These are phyloP conservation scores for Neophaeococcomyces mojaviensis DNA, from an alignment of 2,329 filamentous ascomycete species.

Conservation along the genomic window DNA sequence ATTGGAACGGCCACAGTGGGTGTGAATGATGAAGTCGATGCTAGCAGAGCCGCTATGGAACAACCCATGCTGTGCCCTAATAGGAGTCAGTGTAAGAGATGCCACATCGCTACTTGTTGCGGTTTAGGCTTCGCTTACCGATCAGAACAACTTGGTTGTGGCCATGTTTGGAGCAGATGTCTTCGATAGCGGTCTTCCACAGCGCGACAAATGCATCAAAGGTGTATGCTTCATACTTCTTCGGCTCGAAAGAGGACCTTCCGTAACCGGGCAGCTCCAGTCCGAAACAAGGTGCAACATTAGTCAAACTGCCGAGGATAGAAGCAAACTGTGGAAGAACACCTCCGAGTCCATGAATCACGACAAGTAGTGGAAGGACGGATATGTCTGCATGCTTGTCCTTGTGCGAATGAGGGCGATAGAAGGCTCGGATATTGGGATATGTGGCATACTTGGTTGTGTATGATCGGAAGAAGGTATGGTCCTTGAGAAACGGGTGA, in stretches of 20 bases:
- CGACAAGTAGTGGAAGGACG: slow-evolving; percentile 76
- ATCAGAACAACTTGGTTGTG: slow-evolving; percentile 21
- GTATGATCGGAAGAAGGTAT: slow-evolving; percentile 65
- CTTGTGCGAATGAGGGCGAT: slow-evolving; percentile 72
- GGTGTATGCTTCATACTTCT: slow-evolving; percentile 69
- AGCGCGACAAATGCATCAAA: slow-evolving; percentile 68
- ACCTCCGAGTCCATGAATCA: slow-evolving; percentile 88
- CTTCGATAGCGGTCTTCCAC: slow-evolving; percentile 63
- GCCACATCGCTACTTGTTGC: slow-evolving; percentile 46
- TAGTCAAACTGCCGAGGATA: slow-evolving; percentile 70
- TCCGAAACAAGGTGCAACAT: slow-evolving; percentile 75
- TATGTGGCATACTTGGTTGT: slow-evolving; percentile 66
- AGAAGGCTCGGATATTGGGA: slow-evolving; percentile 72
- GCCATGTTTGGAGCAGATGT: slow-evolving; percentile 13
- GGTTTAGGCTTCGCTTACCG: background rate
- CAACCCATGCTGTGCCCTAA: slow-evolving; percentile 74
- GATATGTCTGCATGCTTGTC: slow-evolving; percentile 65
- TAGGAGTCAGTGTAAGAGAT: background rate
- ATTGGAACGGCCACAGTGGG: slow-evolving; percentile 50
- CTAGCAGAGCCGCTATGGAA: slow-evolving; percentile 65
- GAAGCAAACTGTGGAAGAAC: slow-evolving; percentile 81
- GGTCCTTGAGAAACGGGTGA: slow-evolving; percentile 69
- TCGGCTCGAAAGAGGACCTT: slow-evolving; percentile 64
- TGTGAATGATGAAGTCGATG: slow-evolving; percentile 49
- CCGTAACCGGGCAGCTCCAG: slow-evolving; percentile 90